These are phyloP conservation scores for Aspergillus ellipticus DNA, from an alignment of 495 filamentous ascomycete species.

Conservation along the genomic window DNA sequence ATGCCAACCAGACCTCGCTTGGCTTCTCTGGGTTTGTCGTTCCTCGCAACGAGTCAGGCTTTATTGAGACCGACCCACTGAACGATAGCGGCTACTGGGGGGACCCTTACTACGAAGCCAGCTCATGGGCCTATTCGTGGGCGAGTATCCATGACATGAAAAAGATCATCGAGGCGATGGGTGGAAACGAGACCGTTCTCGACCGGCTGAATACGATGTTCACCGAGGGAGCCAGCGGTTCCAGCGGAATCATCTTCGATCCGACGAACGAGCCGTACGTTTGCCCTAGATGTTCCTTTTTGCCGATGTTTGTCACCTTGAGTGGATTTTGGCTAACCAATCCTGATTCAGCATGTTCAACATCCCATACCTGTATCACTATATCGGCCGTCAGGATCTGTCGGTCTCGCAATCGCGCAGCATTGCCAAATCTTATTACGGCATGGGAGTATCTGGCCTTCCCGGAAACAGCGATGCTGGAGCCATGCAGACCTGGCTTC, in stretches of 20 bases:
- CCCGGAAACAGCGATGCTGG: constrained; percentile 59
- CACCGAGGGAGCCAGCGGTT: constrained; percentile 44
- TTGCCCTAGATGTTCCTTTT: not conserved
- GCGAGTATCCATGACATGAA: constrained; percentile 65
- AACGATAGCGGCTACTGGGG: constrained; percentile 58
- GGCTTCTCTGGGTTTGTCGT: constrained; percentile 64
- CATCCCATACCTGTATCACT: constrained; percentile 70
- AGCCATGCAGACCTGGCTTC: constrained; percentile 56
- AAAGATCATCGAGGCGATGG: constrained; percentile 53
- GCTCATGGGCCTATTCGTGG: constrained; percentile 68
- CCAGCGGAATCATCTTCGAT: constrained; percentile 58
- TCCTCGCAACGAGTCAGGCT: constrained; percentile 54
- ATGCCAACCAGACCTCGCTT: constrained; percentile 48
- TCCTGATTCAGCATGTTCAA: constrained; percentile 51
- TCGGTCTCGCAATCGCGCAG: constrained; percentile 33
- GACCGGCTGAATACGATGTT: constrained; percentile 44
- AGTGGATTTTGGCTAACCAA: constrained; percentile 3
- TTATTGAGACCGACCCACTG: constrained; percentile 54
- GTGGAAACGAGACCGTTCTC: constrained; percentile 43
- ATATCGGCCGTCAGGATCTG: constrained; percentile 56
- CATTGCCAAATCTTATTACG: constrained; percentile 39
- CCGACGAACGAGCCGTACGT: constrained; percentile 62
- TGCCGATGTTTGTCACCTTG: not conserved
- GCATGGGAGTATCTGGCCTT: constrained; percentile 36
- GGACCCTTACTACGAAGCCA: constrained; percentile 60